A percentile compares a stretch with the other conserved stretches of the same genome.
phyloP scores from a whole-genome alignment of 2,329 filamentous ascomycete species.

The Plenodomus biglobosus region DNA sequence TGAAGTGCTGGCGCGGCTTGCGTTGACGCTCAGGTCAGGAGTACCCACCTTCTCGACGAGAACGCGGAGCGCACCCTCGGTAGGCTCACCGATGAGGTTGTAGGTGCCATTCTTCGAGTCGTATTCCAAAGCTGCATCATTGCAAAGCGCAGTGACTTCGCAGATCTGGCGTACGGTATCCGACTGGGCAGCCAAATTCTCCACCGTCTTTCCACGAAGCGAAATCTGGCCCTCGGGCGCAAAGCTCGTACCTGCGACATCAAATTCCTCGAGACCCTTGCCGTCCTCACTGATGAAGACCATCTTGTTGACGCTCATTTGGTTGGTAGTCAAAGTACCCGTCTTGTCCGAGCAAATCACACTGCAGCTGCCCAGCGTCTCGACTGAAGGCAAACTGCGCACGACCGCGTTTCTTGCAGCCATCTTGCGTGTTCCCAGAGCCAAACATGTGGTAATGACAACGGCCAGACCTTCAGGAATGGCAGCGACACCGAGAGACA shows the following conservation, averaged over 20 bases:
- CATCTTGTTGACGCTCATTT: constrained; percentile 97
- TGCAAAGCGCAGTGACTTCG: constrained; percentile 75
- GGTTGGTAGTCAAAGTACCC: constrained; percentile 95
- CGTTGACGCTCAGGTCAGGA: constrained; percentile 63
- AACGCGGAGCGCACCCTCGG: constrained; percentile 88
- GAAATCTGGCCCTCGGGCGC: constrained; percentile 76
- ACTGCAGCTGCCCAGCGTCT: constrained; percentile 97
- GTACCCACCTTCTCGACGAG: constrained; percentile 94
- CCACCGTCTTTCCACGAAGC: constrained; percentile 66
- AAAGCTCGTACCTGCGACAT: constrained; percentile 92
- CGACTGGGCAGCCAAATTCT: constrained; percentile 70
- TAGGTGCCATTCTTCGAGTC: constrained; percentile 74
- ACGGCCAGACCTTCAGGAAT: constrained; percentile 97
- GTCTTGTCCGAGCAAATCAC: constrained; percentile 99
- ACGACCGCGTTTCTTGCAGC: constrained; percentile 98
- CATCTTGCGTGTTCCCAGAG: constrained; percentile 97
- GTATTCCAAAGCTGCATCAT: constrained; percentile 81
- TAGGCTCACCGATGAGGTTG: constrained; percentile 87
- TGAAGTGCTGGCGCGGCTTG: constrained; percentile 51
- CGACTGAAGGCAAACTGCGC: constrained; percentile 91
- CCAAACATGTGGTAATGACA: constrained; percentile 97
- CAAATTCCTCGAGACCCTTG: constrained; percentile 75
- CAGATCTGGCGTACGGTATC: constrained; percentile 77
- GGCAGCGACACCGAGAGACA: constrained; percentile 94
- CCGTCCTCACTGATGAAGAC: constrained; percentile 78